phyloP scores from a whole-genome alignment of 768 basidiomycete genomes.

The Tylopilus plumbeoviolaceoides region DNA sequence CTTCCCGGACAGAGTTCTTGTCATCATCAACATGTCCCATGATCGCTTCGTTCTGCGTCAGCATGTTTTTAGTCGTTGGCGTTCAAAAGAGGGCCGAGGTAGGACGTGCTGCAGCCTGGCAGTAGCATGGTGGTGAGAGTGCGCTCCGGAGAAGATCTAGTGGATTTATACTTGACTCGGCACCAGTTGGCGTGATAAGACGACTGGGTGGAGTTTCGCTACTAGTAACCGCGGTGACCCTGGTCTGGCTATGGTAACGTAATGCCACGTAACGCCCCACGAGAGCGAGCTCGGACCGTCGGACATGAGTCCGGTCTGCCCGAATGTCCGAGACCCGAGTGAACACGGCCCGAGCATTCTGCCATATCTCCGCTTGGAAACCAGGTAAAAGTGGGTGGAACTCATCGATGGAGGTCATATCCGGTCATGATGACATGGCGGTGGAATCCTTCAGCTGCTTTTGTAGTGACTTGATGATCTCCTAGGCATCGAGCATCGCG shows the following conservation, averaged over 20 bases:
- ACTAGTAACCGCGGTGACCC: background rate
- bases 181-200: background rate
- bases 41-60: background rate
- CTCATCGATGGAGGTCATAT: too few relatives aligned
- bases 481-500: too few relatives aligned
- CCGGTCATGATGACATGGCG: too few relatives aligned
- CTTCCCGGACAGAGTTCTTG: background rate
- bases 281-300: too few relatives aligned
- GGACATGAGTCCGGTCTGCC: too few relatives aligned
- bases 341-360: too few relatives aligned
- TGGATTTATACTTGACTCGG: slow-evolving; percentile 14
- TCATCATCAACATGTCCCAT: slow-evolving; percentile 1
- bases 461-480: too few relatives aligned
- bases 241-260: background rate
- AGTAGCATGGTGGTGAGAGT: background rate
- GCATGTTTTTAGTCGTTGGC: slow-evolving; percentile 4
- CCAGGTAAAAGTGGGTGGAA: too few relatives aligned
- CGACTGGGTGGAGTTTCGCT: background rate
- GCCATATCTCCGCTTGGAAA: too few relatives aligned
- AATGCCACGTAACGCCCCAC: too few relatives aligned
- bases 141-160: background rate
- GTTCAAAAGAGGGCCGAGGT: slow-evolving; percentile 1
- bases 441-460: too few relatives aligned
- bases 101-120: slow-evolving; percentile 10
- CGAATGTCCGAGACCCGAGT: too few relatives aligned